phyloP scores from a whole-genome alignment of 2,329 filamentous ascomycete genomes.

The Nothomitra cinnamomea region DNA sequence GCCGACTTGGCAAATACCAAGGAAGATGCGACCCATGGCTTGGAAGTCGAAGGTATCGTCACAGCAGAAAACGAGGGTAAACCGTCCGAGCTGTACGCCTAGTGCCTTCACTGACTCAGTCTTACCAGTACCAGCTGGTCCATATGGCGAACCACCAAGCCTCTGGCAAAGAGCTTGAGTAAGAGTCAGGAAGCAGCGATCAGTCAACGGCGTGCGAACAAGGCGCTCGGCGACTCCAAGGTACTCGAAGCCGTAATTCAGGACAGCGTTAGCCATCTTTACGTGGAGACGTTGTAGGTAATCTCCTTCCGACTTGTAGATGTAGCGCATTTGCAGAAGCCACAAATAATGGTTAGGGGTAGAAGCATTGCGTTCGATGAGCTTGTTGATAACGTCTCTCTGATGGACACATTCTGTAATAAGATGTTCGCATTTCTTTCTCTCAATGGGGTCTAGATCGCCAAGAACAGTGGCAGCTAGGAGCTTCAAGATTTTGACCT shows the following conservation, averaged over 20 bases:
- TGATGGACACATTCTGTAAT: conserved; percentile 99
- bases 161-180: conserved; percentile 91
- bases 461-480: conserved; percentile 80
- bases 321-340: conserved; percentile 94
- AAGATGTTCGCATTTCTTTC: conserved; percentile 95
- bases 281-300: conserved; percentile 69
- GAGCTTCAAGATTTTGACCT: conserved; percentile 69
- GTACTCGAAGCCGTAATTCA: conserved; percentile 97
- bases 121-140: conserved; percentile 94
- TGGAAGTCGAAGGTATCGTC: conserved; percentile 99
- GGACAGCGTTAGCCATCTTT: conserved; percentile 89
- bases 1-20: conserved; percentile 96
- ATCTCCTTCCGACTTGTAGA: conserved; percentile 70
- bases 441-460: conserved; percentile 68
- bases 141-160: conserved; percentile 91
- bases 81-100: conserved; percentile 87
- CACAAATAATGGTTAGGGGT: conserved; percentile 73
- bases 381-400: conserved; percentile 77
- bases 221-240: conserved; percentile 90
- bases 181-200: conserved; percentile 94
- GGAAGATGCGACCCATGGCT: conserved; percentile 97
- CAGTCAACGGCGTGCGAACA: conserved; percentile 89
- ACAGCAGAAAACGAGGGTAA: conserved; percentile 97
- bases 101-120: conserved; percentile 98
- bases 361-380: conserved; percentile 57